Evolutionary conservation across 202 grass and related monocot species (phyloP).

Genomic region (Panicum hallii): DNA sequence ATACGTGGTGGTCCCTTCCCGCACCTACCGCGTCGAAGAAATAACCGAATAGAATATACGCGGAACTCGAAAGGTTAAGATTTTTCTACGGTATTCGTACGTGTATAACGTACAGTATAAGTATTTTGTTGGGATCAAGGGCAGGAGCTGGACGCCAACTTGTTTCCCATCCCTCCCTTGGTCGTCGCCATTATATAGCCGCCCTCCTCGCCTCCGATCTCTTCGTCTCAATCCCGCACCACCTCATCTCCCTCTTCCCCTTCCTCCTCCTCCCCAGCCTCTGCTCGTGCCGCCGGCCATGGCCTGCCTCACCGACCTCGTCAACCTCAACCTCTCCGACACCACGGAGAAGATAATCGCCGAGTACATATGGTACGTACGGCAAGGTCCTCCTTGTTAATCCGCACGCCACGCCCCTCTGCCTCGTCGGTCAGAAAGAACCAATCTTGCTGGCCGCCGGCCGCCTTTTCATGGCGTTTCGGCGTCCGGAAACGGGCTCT

Average conservation of each 20-base stretch:
- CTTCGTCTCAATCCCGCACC: constrained; percentile 24
- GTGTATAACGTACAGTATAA: background rate
- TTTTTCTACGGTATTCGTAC: background rate
- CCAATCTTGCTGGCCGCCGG: constrained; percentile 1
- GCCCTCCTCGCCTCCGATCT: constrained; percentile 37
- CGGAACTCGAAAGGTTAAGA: constrained; percentile 21
- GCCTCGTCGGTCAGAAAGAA: background rate
- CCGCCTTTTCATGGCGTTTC: background rate
- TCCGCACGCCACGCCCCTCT: background rate
- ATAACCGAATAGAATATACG: constrained; percentile 26
- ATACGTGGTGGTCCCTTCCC: background rate
- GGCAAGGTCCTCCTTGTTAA: constrained; percentile 16
- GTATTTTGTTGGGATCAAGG: background rate
- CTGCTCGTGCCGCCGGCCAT: constrained; percentile 49
- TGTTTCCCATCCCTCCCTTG: constrained; percentile 3
- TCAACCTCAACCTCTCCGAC: constrained; percentile 83
- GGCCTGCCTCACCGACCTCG: constrained; percentile 87
- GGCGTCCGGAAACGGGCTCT: background rate
- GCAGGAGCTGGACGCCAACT: constrained; percentile 7
- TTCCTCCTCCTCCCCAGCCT: background rate
- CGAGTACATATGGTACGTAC: constrained; percentile 98
- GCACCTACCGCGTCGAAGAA: constrained; percentile 37
- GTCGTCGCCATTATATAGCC: constrained; percentile 53
- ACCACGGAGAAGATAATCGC: constrained; percentile 94
- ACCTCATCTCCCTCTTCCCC: background rate